Base-by-base conservation (phyloP, 257 asterid species). In the Scutellaria baicalensis region DNA sequence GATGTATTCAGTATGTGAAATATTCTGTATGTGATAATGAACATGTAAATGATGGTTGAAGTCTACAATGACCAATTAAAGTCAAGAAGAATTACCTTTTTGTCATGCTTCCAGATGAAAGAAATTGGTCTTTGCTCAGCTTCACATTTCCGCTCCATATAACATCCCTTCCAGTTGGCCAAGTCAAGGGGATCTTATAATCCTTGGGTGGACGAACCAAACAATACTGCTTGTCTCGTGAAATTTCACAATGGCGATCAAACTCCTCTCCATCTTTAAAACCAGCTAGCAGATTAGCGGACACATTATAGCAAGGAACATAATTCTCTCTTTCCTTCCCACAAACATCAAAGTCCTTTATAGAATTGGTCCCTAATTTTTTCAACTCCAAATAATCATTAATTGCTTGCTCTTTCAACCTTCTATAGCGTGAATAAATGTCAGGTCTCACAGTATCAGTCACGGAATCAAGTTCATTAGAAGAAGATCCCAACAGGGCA, bases 101-200 rank as follows among this genome's bases (percentile, higher is more conserved):
- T n/a, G 97, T 91, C 97, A 88, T 94, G 84, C 95, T 91, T 65
- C 99, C 97, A 1, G 99, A 94, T 64, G 97, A 87, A 82, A 94
- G 97, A 79, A 94, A 94, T 72, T 94, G 99, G 74, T 91, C 97
- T 83, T 91, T 91, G 71, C 95, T 82, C 73, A 93, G 82, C 85
- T 88, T 93, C 79, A 93, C 95, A 78, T 91, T 91, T 70, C 88
- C 96, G 57, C 96, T 89, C 97, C 96, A 91, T 71, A 89, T 83
- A 68, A 88, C 87, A 84, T 91, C 99, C 77, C 92, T 88, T 68
- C 99, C 96, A 60, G 84, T 72, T 27, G 99, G 97, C 99, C 99
- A 91, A 74, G 79, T 87, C 78, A 94, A 72, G 9, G 99, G 99
- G 74, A 80, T 91, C 84, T 91, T 94, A 70, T 94, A 94, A 62